Percentiles rank a stretch among this genome's conserved stretches.
Conservation (phyloP, 2,329 filamentous ascomycete genomes). For the Fusarium sterilihyphosum region DNA sequence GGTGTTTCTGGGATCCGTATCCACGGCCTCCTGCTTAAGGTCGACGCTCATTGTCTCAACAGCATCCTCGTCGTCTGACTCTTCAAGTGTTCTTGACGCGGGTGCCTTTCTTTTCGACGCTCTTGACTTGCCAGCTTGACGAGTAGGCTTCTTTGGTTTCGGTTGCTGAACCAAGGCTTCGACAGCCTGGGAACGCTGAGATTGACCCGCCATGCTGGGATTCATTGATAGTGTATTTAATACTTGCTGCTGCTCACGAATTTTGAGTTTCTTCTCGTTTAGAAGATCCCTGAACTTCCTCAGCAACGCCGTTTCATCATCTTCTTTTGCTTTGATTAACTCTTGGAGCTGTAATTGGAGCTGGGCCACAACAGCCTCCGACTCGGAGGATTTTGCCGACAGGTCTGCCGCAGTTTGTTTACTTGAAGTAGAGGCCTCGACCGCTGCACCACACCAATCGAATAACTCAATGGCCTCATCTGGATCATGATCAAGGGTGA, state of each 20-base stretch:
- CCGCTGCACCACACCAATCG: constrained; percentile 74
- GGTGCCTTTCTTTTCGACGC: constrained; percentile 62
- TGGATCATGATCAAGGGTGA: constrained; percentile 65
- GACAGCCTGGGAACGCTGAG: constrained; percentile 39
- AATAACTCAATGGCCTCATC: constrained; percentile 71
- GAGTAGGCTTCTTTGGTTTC: constrained; percentile 38
- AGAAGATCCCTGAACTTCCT: constrained; percentile 76
- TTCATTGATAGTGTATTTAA: constrained; percentile 60
- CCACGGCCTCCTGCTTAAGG: constrained; percentile 48
- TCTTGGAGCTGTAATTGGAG: constrained; percentile 73
- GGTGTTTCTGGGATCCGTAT: constrained; percentile 53
- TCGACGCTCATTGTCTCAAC: constrained; percentile 64
- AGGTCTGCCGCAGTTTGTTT: constrained; percentile 55
- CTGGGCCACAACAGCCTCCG: constrained; percentile 66
- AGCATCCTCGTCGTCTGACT: constrained; percentile 53
- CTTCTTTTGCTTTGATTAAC: constrained; percentile 71
- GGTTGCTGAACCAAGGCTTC: constrained; percentile 15
- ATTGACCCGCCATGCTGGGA: constrained; percentile 43
- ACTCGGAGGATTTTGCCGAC: constrained; percentile 54
- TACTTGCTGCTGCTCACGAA: constrained; percentile 75
- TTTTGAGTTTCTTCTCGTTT: constrained; percentile 84
- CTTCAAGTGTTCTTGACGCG: constrained; percentile 51
- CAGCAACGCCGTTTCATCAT: constrained; percentile 72
- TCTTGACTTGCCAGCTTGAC: constrained; percentile 51
- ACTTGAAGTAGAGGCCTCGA: constrained; percentile 58